Percentiles rank a stretch among this genome's conserved stretches.
These are phyloP conservation scores for Rhizopogon vesiculosus DNA, from an alignment of 768 basidiomycete species.

Conservation along the genomic window DNA sequence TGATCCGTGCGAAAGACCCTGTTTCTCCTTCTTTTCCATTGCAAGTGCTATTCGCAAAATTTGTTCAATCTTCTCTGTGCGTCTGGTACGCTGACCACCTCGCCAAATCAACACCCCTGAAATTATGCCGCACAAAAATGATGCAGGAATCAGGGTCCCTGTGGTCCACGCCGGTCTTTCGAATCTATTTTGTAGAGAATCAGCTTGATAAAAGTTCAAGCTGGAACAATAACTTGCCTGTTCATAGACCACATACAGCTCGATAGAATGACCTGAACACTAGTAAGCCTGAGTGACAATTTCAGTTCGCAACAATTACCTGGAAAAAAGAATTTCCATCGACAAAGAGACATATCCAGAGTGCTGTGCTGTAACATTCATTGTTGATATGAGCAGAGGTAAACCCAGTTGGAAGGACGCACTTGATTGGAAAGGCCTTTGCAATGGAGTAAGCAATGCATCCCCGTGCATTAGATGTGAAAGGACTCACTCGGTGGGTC, in stretches of 20 bases:
- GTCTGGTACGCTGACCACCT: slow-evolving; percentile 66
- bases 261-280: slow-evolving; percentile 53
- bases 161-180: slow-evolving; percentile 67
- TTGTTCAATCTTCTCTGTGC: slow-evolving; percentile 58
- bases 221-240: slow-evolving; percentile 32
- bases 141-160: slow-evolving; percentile 61
- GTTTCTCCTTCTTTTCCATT: slow-evolving; percentile 17
- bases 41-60: slow-evolving; percentile 45
- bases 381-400: neutral
- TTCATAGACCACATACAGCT: slow-evolving; percentile 81
- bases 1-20: neutral
- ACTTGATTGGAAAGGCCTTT: slow-evolving; percentile 68
- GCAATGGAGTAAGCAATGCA: slow-evolving; percentile 4
- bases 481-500: slow-evolving; percentile 59
- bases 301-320: slow-evolving; percentile 24
- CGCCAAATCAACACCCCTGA: slow-evolving; percentile 73
- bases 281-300: neutral
- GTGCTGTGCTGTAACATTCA: slow-evolving; percentile 44
- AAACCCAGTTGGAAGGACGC: neutral
- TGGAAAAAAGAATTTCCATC: slow-evolving; percentile 83
- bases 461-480: neutral
- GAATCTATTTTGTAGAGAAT: slow-evolving; percentile 32
- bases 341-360: slow-evolving; percentile 67
- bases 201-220: neutral
- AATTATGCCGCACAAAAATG: slow-evolving; percentile 73